Percentiles rank a stretch among this genome's conserved stretches.
Conservation (phyloP, 2,329 filamentous ascomycete species). For the Fusarium sp. region DNA sequence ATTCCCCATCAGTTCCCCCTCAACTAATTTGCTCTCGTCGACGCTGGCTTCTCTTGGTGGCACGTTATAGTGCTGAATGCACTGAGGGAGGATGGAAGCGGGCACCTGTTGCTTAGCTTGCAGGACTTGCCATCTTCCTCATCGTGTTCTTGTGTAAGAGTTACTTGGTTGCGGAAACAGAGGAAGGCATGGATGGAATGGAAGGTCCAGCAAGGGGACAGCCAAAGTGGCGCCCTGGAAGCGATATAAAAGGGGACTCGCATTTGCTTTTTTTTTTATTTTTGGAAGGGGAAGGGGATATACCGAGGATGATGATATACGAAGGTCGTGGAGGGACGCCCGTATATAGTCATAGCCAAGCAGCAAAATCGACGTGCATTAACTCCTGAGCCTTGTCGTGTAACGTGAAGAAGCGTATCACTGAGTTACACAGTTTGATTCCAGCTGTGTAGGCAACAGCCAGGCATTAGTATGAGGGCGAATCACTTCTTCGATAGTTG, state of each 20-base stretch:
- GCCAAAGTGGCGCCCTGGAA: not conserved
- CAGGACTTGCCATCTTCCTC: not conserved
- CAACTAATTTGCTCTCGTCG: conserved; percentile 9
- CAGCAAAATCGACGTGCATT: not conserved
- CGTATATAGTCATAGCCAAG: conserved; percentile 5
- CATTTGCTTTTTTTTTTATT: conserved; percentile 3
- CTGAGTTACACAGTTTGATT: not conserved
- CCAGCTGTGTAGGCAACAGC: not conserved
- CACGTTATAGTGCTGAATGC: not conserved
- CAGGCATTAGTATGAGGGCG: not conserved
- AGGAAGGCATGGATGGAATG: not conserved
- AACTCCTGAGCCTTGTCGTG: not conserved
- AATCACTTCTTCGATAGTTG: not conserved
- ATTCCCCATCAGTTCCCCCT: not conserved
- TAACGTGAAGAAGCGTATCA: not conserved
- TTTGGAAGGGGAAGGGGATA: conserved; percentile 1
- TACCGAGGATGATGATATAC: not conserved
- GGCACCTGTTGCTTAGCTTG: not conserved
- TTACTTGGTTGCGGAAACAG: not conserved
- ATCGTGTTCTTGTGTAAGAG: conserved; percentile 1
- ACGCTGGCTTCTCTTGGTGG: not conserved
- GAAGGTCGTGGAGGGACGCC: not conserved
- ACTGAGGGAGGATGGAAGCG: not conserved
- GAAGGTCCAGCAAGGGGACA: not conserved
- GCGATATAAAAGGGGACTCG: conserved; percentile 4